Conservation (phyloP, 768 basidiomycete genomes). For the Collybia sordida region DNA sequence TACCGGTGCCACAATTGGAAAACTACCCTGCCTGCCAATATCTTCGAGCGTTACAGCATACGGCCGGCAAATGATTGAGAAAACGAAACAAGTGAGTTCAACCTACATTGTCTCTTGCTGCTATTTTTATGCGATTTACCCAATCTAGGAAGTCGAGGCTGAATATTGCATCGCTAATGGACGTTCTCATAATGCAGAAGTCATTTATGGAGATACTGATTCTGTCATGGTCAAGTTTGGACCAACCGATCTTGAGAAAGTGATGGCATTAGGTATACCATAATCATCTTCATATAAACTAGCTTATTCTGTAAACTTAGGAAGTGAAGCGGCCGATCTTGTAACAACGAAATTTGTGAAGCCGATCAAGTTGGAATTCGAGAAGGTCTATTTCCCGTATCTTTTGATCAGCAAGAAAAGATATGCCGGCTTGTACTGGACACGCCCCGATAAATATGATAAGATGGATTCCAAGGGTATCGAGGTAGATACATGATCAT, state of each 20-base stretch:
- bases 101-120: not conserved
- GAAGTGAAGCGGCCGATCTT: conserved; percentile 87
- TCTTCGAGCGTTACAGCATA: conserved; percentile 96
- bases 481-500: conserved; percentile 59
- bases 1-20: conserved; percentile 96
- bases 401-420: conserved; percentile 98
- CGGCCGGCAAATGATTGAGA: conserved; percentile 99
- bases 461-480: conserved; percentile 99
- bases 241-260: conserved; percentile 77
- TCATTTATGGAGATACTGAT: conserved; percentile 99
- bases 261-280: conserved; percentile 84
- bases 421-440: conserved; percentile 99
- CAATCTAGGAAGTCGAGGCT: conserved; percentile 76
- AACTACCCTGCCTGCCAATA: conserved; percentile 92
- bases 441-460: conserved; percentile 90
- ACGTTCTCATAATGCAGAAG: conserved; percentile 81
- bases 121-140: not conserved
- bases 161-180: conserved; percentile 87
- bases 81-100: conserved; percentile 75
- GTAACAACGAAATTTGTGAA: conserved; percentile 90
- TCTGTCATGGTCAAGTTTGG: conserved; percentile 99
- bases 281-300: not conserved
- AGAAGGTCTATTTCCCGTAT: conserved; percentile 99
- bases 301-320: conserved; percentile 35
- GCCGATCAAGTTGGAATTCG: conserved; percentile 98